Evolutionary conservation across 257 asterid species (phyloP).

Genomic region (Gynochthodes officinalis): DNA sequence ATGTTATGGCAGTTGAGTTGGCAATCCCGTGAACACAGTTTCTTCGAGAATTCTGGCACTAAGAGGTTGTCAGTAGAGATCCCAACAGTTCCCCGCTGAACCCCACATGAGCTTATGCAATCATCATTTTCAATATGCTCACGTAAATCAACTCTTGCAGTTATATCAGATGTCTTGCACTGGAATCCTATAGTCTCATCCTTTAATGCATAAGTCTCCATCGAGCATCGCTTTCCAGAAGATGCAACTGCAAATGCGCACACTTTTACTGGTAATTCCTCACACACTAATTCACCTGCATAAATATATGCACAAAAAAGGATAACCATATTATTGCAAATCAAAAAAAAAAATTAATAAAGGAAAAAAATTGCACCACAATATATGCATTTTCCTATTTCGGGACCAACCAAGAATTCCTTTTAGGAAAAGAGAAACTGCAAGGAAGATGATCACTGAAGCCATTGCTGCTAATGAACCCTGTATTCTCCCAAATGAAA

Average conservation of each 20-base stretch:
- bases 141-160: not conserved
- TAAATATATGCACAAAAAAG: not conserved
- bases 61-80: slow-evolving; percentile 31
- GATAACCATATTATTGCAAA: no score
- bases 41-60: slow-evolving; percentile 14
- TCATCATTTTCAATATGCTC: slow-evolving; percentile 25
- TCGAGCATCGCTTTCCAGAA: slow-evolving; percentile 32
- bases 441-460: slow-evolving; percentile 14
- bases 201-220: slow-evolving; percentile 25
- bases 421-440: slow-evolving; percentile 22
- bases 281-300: slow-evolving; percentile 33
- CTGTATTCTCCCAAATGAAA: not conserved
- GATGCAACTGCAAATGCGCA: slow-evolving; percentile 35
- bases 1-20: slow-evolving; percentile 34
- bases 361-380: no score
- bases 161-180: slow-evolving; percentile 31
- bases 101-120: slow-evolving; percentile 31
- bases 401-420: slow-evolving; percentile 25
- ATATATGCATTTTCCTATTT: not conserved
- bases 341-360: not conserved
- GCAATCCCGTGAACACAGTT: slow-evolving; percentile 31
- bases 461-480: slow-evolving; percentile 16
- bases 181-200: slow-evolving; percentile 6
- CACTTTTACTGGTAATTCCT: slow-evolving; percentile 17
- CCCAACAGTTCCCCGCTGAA: slow-evolving; percentile 26